Conservation (phyloP, 345 rosid species). For the Rhizophora mangle region DNA sequence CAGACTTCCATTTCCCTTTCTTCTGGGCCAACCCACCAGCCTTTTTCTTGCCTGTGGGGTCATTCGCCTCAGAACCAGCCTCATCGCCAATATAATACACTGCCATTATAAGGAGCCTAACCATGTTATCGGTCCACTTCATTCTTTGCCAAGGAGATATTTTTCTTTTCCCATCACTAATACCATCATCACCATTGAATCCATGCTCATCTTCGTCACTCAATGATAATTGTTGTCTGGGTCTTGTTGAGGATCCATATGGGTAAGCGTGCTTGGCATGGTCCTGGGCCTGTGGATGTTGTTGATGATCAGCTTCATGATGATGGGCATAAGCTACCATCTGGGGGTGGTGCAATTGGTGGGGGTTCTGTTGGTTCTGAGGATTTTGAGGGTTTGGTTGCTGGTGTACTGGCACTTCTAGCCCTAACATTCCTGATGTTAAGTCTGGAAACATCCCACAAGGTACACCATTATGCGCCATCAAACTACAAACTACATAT, state of each 20-base stretch:
- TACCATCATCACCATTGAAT: conserved; percentile 49
- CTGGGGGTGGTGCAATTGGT: conserved; percentile 53
- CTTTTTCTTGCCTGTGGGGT: conserved; percentile 52
- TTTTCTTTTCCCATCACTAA: conserved; percentile 54
- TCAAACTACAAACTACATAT: conserved; percentile 14
- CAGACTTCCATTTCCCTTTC: conserved; percentile 99
- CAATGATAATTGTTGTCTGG: conserved; percentile 51
- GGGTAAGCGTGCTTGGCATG: conserved; percentile 38
- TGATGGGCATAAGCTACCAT: conserved; percentile 41
- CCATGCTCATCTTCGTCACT: conserved; percentile 81
- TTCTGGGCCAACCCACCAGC: conserved; percentile 63
- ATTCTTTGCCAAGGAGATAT: conserved; percentile 90
- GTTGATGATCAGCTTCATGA: conserved; percentile 38
- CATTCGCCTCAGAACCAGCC: conserved; percentile 53
- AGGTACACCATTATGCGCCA: conserved; percentile 63
- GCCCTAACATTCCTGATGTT: conserved; percentile 68
- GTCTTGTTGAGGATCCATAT: conserved; percentile 32
- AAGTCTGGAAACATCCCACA: conserved; percentile 64
- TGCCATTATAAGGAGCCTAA: conserved; percentile 72
- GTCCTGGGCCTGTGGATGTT: conserved; percentile 37
- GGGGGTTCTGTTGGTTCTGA: conserved; percentile 39
- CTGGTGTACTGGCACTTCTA: conserved; percentile 67
- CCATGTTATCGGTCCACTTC: conserved; percentile 98
- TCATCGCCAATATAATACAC: conserved; percentile 93
- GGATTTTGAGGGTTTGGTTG: conserved; percentile 33